Conservation (phyloP, 2,329 filamentous ascomycete species). For the Fusarium haematococcum region DNA sequence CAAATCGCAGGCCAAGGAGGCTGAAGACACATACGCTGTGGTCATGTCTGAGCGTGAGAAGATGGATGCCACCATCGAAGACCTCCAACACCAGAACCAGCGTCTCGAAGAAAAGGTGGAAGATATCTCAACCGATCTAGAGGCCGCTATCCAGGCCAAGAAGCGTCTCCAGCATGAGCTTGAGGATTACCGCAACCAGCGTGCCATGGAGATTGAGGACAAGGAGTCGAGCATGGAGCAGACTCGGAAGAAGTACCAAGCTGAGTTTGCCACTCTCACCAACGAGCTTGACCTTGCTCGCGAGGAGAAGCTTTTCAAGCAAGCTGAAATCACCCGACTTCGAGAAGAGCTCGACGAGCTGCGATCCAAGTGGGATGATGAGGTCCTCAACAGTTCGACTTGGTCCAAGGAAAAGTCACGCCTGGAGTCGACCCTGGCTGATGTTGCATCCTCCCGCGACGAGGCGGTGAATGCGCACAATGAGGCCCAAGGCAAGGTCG, state of each 20-base stretch:
- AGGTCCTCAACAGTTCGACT: slow-evolving; percentile 95
- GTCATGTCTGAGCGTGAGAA: slow-evolving; percentile 94
- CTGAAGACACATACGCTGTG: slow-evolving; percentile 89
- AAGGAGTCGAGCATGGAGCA: slow-evolving; percentile 97
- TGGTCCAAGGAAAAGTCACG: slow-evolving; percentile 98
- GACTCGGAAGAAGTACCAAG: slow-evolving; percentile 96
- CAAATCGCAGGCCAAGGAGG: slow-evolving; percentile 87
- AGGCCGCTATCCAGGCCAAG: slow-evolving; percentile 87
- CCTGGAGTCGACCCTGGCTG: slow-evolving; percentile 88
- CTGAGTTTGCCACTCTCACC: slow-evolving; percentile 88
- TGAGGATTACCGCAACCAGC: slow-evolving; percentile 94
- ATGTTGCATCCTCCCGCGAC: slow-evolving; percentile 90
- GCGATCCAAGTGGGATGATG: slow-evolving; percentile 96
- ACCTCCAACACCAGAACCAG: slow-evolving; percentile 90
- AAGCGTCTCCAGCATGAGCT: slow-evolving; percentile 96
- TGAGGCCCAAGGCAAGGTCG: slow-evolving; percentile 93
- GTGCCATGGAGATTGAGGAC: slow-evolving; percentile 96
- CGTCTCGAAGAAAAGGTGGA: slow-evolving; percentile 91
- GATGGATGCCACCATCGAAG: slow-evolving; percentile 88
- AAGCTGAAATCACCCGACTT: slow-evolving; percentile 86
- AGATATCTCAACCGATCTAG: slow-evolving; percentile 89
- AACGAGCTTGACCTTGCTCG: slow-evolving; percentile 94
- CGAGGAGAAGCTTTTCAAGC: slow-evolving; percentile 87
- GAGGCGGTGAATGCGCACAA: slow-evolving; percentile 94
- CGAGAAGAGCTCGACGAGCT: slow-evolving; percentile 97